Evolutionary conservation across 2,329 filamentous ascomycete species (phyloP).

Genomic region (Phaeosphaeriaceae sp.): DNA sequence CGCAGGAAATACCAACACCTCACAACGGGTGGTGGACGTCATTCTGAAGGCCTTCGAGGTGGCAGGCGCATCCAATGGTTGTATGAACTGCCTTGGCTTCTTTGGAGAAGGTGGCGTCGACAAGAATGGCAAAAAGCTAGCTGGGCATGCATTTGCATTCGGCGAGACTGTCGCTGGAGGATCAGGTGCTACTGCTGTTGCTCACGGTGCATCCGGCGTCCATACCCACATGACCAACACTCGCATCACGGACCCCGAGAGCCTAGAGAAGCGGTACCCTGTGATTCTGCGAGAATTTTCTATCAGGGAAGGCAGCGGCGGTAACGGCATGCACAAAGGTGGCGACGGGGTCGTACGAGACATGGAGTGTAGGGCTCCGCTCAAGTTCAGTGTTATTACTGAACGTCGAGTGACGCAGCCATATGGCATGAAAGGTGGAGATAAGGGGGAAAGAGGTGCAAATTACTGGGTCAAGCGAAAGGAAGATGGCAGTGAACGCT

Average conservation of each 20-base stretch:
- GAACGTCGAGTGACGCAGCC: conserved; percentile 42
- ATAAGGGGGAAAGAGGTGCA: conserved; percentile 31
- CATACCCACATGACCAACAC: conserved; percentile 90
- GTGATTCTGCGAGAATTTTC: conserved; percentile 76
- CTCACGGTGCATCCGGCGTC: conserved; percentile 78
- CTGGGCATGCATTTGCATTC: conserved; percentile 69
- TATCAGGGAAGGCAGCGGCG: conserved; percentile 69
- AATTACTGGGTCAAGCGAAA: conserved; percentile 31
- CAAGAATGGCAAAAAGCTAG: conserved; percentile 12
- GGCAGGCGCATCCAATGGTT: too few relatives aligned
- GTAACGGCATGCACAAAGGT: conserved; percentile 71
- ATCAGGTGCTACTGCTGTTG: conserved; percentile 74
- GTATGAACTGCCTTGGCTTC: too few relatives aligned
- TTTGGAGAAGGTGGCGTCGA: too few relatives aligned
- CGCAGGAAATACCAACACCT: conserved; percentile 39
- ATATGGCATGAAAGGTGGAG: conserved; percentile 43
- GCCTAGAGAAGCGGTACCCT: conserved; percentile 80
- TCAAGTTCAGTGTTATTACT: too few relatives aligned
- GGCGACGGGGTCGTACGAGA: conserved; percentile 80
- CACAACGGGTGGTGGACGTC: conserved; percentile 43
- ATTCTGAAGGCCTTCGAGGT: conserved; percentile 41
- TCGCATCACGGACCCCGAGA: conserved; percentile 80
- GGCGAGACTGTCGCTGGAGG: conserved; percentile 87
- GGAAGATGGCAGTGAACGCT: conserved; percentile 20
- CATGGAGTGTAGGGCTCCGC: too few relatives aligned